Conservation (phyloP, 495 filamentous ascomycete genomes). For the Hypoxylon cercidicola region DNA sequence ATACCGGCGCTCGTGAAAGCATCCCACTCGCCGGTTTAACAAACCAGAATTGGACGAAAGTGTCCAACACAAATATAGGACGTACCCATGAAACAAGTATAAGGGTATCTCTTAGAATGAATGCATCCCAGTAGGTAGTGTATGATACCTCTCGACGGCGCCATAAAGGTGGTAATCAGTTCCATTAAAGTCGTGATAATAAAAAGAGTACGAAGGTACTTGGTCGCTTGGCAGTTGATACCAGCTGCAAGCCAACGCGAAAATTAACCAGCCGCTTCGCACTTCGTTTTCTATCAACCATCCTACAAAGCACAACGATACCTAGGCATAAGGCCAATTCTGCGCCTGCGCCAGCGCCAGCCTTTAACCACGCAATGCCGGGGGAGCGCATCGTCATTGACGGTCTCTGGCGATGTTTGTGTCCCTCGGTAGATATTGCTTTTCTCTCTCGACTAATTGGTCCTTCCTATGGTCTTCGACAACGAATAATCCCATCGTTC, state of each 20-base stretch:
- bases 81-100: neutral
- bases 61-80: neutral
- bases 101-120: too few species aligned
- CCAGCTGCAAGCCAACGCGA: neutral
- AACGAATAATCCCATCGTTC: conserved; percentile 13
- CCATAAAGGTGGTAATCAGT: neutral
- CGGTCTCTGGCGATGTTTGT: conserved; percentile 74
- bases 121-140: too few species aligned
- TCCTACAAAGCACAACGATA: neutral
- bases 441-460: conserved; percentile 41
- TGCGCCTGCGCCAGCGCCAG: too few species aligned
- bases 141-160: too few species aligned
- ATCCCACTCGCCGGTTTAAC: neutral
- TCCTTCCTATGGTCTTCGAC: conserved; percentile 26
- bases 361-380: conserved; percentile 53
- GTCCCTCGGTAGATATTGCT: conserved; percentile 64
- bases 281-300: neutral
- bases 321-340: neutral
- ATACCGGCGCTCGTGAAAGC: neutral
- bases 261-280: neutral
- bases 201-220: neutral
- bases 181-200: neutral
- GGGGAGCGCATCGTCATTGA: conserved; percentile 62
- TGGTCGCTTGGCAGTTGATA: neutral
- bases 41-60: too few species aligned